These are phyloP conservation scores for Colletotrichum sp. DNA, from an alignment of 2,329 filamentous ascomycete genomes.

Conservation along the genomic window DNA sequence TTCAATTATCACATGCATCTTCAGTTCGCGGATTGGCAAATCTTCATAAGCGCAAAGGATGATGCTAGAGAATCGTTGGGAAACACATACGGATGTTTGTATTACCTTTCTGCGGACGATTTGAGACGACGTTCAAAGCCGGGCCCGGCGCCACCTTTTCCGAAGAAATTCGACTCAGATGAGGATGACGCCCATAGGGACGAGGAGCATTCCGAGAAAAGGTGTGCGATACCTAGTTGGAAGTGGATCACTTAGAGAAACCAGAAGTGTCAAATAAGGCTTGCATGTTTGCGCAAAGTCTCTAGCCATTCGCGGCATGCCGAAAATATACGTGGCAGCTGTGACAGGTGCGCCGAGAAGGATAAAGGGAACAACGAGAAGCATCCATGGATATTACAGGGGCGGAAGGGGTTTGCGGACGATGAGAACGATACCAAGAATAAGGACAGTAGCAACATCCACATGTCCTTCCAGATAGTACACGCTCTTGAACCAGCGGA, in stretches of 20 bases:
- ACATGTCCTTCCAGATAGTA: too few species aligned
- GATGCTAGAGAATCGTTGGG: background rate
- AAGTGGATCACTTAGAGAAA: too few species aligned
- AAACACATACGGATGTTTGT: background rate
- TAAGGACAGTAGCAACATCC: too few species aligned
- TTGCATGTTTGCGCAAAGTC: background rate
- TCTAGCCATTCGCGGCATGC: accelerated
- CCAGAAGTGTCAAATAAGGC: too few species aligned
- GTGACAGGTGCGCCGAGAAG: background rate
- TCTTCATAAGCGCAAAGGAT: background rate
- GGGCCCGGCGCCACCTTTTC: background rate
- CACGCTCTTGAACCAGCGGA: too few species aligned
- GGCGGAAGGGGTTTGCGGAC: too few species aligned
- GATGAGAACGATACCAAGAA: too few species aligned
- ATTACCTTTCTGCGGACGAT: accelerated
- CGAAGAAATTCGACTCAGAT: background rate
- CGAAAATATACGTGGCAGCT: accelerated
- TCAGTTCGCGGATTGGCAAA: background rate
- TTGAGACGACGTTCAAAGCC: background rate
- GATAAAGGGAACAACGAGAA: background rate
- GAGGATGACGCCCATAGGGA: background rate
- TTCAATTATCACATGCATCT: background rate
- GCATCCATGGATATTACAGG: too few species aligned
- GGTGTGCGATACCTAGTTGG: too few species aligned
- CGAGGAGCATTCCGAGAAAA: too few species aligned